phyloP scores from a whole-genome alignment of 1,139 yeast species.

The Saccharomyces hybrid region DNA sequence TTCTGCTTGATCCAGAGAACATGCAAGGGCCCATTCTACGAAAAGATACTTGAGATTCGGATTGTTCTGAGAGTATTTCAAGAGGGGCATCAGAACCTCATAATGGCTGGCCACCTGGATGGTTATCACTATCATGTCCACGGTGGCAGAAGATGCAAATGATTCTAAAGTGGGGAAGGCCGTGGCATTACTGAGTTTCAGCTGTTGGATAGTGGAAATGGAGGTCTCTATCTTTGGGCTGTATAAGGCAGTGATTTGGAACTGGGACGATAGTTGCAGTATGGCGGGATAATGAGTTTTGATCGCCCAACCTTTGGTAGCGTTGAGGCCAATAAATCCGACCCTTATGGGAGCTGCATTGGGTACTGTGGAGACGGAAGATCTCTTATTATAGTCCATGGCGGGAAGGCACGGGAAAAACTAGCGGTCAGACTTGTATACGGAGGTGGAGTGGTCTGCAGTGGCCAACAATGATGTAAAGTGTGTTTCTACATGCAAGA shows the following conservation, averaged over 20 bases:
- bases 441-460: background rate
- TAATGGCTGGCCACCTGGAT: slow-evolving; percentile 18
- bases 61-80: slow-evolving; percentile 18
- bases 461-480: background rate
- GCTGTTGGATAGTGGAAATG: slow-evolving; percentile 17
- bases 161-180: slow-evolving; percentile 20
- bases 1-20: slow-evolving; percentile 21
- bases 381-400: slow-evolving; percentile 14
- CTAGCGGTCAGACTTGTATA: background rate
- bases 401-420: background rate
- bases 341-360: slow-evolving; percentile 22
- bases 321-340: slow-evolving; percentile 23
- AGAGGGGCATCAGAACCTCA: slow-evolving; percentile 13
- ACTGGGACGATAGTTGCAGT: slow-evolving; percentile 24
- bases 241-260: slow-evolving; percentile 22
- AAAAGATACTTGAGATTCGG: slow-evolving; percentile 21
- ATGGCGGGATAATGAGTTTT: slow-evolving; percentile 27
- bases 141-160: slow-evolving; percentile 17
- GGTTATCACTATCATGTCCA: slow-evolving; percentile 24
- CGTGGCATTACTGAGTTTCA: slow-evolving; percentile 20
- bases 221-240: slow-evolving; percentile 16
- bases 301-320: slow-evolving; percentile 26
- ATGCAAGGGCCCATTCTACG: slow-evolving; percentile 25
- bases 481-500: background rate
- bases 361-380: slow-evolving; percentile 24